phyloP scores from a whole-genome alignment of 495 filamentous ascomycete species.

The Trichoderma asperelloides region DNA sequence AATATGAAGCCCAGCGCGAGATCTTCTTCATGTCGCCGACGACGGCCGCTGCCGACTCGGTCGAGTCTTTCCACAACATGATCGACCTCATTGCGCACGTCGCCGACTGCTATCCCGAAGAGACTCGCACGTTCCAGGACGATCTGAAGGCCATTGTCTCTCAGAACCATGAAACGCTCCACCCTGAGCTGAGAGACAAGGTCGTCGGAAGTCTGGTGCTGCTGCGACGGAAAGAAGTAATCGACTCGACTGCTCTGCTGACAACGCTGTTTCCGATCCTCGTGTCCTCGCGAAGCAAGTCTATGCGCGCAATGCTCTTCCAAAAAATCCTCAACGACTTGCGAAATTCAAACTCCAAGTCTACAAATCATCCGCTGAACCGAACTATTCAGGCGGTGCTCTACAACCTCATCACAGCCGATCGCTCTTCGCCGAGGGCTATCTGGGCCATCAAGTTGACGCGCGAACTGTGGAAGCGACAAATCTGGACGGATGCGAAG shows the following conservation, averaged over 20 bases:
- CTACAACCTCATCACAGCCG: conserved; percentile 79
- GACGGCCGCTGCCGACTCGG: conserved; percentile 61
- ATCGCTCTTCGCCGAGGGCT: conserved; percentile 73
- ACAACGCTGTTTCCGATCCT: conserved; percentile 91
- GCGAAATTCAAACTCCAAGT: conserved; percentile 71
- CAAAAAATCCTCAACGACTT: conserved; percentile 88
- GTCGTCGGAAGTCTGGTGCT: conserved; percentile 85
- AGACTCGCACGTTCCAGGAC: conserved; percentile 66
- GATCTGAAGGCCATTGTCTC: conserved; percentile 73
- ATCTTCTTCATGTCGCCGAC: conserved; percentile 80
- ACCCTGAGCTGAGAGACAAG: conserved; percentile 82
- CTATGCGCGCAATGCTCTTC: conserved; percentile 72
- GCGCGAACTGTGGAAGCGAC: conserved; percentile 33
- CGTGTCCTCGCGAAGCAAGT: conserved; percentile 76
- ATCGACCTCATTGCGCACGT: conserved; percentile 88
- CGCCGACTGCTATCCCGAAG: conserved; percentile 81
- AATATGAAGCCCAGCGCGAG: conserved; percentile 84
- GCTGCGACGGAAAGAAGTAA: conserved; percentile 79
- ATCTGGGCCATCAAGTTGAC: conserved; percentile 81
- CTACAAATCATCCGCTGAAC: conserved; percentile 86
- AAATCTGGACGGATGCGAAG: conserved; percentile 49
- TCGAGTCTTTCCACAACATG: conserved; percentile 73
- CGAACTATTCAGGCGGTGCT: conserved; percentile 84
- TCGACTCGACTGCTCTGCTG: conserved; percentile 73
- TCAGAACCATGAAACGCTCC: conserved; percentile 70